Base-by-base conservation (phyloP, 2,329 filamentous ascomycete genomes). In the Fusarium liriodendri region DNA sequence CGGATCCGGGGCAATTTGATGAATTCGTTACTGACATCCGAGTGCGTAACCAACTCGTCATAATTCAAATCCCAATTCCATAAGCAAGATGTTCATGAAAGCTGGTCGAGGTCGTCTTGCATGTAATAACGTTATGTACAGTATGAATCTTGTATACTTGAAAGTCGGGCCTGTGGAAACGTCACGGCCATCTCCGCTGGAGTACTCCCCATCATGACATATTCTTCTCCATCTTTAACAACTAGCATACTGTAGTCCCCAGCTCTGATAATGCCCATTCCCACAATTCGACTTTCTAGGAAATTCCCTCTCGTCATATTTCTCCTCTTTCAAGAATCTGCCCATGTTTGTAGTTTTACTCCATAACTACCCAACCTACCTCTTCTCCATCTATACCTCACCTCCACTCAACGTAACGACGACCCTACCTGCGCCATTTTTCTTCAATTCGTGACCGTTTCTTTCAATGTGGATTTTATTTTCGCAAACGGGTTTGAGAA, bases 171-270 rank as follows among this genome's bases (percentile, higher is more conserved):
- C 7, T 47, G 20, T 47, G 42, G 42, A 47, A 22, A 45, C 38
- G 1, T 29, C 33, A 40, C 54, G 22, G 22, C 38, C 35, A 60
- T 59, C 62, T 67, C 66, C 62, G 60, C 27, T 37, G 10, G n/a
- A 20, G 32, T 35, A 9, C n/a, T n/a, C 47, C 22, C 57, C 42
- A 65, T 72, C 64, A 72, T 69, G 60, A 62, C 64, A 65, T 72
- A 27, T 52, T 52, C 47, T 52, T 69, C 42, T 58, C 70, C 65
- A 72, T 72, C 69, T 66, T 25, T 72, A 25, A 42, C 45, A 47
- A 50, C 45, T 32, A 61, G 54, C 25, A 73, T 64, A 58, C 27
- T 27, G 27, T 27, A 29, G 60, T 37, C 52, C 66, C 52, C 62
- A 38, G 42, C 42, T 47, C 59, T 37, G 47, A 29, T 57, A 60